Evolutionary conservation across 306 rosid genomes (phyloP).

Genomic region (Canavalia ensiformis): DNA sequence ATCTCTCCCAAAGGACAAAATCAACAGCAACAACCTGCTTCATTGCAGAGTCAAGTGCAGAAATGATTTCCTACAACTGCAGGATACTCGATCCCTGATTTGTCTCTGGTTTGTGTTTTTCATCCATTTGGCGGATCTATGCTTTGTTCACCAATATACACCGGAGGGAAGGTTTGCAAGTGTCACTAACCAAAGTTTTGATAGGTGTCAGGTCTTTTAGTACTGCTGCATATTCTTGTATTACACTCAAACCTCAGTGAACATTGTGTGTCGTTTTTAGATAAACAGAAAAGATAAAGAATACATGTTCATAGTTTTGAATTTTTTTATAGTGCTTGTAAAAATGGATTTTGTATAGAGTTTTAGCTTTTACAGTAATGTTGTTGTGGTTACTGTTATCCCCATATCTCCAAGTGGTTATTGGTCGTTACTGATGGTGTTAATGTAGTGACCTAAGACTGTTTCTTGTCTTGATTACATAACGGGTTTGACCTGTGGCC

Average conservation of each 20-base stretch:
- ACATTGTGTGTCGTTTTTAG: constrained; percentile 19
- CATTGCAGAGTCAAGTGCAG: constrained; percentile 52
- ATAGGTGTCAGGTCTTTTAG: constrained; percentile 26
- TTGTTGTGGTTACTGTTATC: constrained; percentile 28
- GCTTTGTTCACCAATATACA: constrained; percentile 34
- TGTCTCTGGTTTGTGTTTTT: constrained; percentile 43
- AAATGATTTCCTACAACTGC: constrained; percentile 54
- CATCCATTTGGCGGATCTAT: constrained; percentile 38
- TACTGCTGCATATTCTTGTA: constrained; percentile 20
- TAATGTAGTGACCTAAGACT: constrained; percentile 13
- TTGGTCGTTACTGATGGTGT: not conserved
- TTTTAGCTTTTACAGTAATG: constrained; percentile 3
- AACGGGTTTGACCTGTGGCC: not conserved
- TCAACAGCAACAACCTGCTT: constrained; percentile 63
- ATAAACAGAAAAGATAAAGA: constrained; percentile 7
- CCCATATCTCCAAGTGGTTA: not conserved
- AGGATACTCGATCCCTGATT: constrained; percentile 9
- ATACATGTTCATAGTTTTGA: not conserved
- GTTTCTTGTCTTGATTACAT: not conserved
- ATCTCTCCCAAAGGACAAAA: constrained; percentile 74
- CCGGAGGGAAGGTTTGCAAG: constrained; percentile 40
- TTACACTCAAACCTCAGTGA: constrained; percentile 37
- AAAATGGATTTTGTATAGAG: constrained; percentile 35
- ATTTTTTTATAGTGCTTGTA: constrained; percentile 44
- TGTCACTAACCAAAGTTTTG: constrained; percentile 6